Evolutionary conservation across 2,329 filamentous ascomycete genomes (phyloP).

Genomic region (Verticillium zaregamsianum): DNA sequence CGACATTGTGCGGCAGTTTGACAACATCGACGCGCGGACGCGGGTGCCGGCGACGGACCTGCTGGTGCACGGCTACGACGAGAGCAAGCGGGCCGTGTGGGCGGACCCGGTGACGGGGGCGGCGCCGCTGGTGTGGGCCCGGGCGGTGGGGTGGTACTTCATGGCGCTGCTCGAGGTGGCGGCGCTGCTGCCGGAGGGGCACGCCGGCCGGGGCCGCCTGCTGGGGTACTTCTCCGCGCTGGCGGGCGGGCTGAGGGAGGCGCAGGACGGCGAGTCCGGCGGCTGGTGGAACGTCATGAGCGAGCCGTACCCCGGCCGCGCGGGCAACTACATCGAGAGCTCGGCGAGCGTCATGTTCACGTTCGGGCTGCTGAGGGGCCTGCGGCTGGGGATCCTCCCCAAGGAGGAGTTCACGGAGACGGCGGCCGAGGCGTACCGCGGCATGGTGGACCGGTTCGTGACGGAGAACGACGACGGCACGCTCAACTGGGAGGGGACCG

Average conservation of each 20-base stretch:
- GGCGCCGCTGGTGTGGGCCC: conserved; percentile 48
- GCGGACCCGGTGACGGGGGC: conserved; percentile 44
- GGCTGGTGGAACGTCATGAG: conserved; percentile 58
- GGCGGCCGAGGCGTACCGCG: conserved; percentile 21
- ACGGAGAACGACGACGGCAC: conserved; percentile 42
- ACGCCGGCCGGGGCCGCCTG: conserved; percentile 30
- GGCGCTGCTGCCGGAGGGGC: conserved; percentile 35
- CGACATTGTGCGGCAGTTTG: conserved; percentile 39
- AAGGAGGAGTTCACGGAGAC: conserved; percentile 13
- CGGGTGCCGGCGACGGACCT: conserved; percentile 33
- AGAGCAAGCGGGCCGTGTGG: conserved; percentile 43
- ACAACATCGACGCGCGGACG: conserved; percentile 39
- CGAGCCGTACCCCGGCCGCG: conserved; percentile 36
- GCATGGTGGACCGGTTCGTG: conserved; percentile 40
- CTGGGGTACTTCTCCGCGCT: conserved; percentile 34
- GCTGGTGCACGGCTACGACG: conserved; percentile 52
- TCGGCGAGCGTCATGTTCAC: conserved; percentile 56
- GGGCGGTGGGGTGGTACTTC: conserved; percentile 50
- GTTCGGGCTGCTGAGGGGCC: conserved; percentile 44
- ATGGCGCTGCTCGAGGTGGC: conserved; percentile 47
- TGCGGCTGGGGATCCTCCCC: conserved; percentile 22
- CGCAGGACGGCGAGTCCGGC: conserved; percentile 35
- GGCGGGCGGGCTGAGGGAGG: conserved; percentile 33
- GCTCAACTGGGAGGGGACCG: conserved; percentile 46
- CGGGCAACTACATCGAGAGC: conserved; percentile 58